A percentile compares a stretch with the other conserved stretches of the same genome.
These are phyloP conservation scores for Solanum chmielewskii DNA, from an alignment of 257 asterid genomes.

Conservation along the genomic window DNA sequence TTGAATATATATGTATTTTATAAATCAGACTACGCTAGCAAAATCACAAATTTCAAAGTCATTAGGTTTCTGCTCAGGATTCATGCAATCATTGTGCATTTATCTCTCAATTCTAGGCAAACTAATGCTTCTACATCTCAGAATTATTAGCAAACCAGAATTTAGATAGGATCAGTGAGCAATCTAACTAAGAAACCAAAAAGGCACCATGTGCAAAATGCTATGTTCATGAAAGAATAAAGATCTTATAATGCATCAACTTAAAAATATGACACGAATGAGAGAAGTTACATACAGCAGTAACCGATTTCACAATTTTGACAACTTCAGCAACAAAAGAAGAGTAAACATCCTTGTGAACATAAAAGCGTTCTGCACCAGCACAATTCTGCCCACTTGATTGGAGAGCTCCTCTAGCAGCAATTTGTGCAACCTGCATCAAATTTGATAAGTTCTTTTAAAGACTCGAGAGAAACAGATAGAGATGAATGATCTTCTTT, in stretches of 20 bases:
- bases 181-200: background rate
- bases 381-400: constrained; percentile 99
- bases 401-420: constrained; percentile 91
- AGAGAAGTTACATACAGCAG: constrained; percentile 60
- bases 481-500: background rate
- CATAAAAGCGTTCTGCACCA: constrained; percentile 97
- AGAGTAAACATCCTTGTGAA: constrained; percentile 72
- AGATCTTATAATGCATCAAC: background rate
- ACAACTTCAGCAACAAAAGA: constrained; percentile 85
- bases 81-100: background rate
- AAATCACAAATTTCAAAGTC: background rate
- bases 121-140: background rate
- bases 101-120: background rate
- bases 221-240: background rate
- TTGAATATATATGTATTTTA: background rate
- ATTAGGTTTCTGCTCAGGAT: background rate
- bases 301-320: constrained; percentile 76
- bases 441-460: background rate
- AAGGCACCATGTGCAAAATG: background rate
- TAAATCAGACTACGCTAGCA: background rate
- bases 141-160: background rate
- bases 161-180: background rate
- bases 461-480: background rate
- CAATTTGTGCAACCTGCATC: constrained; percentile 89
- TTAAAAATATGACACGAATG: background rate